A percentile compares a stretch with the other conserved stretches of the same genome.
Conservation (phyloP, 2,329 filamentous ascomycete species). For the Arthrobotrys pseudoclavata region DNA sequence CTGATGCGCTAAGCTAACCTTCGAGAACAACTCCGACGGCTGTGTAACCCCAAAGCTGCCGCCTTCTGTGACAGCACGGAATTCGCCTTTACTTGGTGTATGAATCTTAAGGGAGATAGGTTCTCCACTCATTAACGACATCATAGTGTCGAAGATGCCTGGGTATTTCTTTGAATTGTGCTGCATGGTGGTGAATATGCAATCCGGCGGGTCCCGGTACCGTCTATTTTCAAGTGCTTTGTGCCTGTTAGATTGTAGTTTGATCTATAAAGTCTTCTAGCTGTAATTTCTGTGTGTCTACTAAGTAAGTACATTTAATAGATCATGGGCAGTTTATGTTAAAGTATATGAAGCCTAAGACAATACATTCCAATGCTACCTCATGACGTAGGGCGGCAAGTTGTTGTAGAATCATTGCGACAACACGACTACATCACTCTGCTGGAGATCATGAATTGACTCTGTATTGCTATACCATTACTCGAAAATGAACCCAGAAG, state of each 20-base stretch:
- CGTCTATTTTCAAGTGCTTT: too few species aligned
- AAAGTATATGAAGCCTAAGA: too few species aligned
- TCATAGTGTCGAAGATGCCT: neutral
- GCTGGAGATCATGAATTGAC: neutral
- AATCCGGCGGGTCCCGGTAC: neutral
- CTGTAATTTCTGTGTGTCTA: too few species aligned
- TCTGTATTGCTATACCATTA: too few species aligned
- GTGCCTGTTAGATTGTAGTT: too few species aligned
- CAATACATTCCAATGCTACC: neutral
- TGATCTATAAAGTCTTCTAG: too few species aligned
- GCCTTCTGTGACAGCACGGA: neutral
- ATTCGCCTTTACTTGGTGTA: slow-evolving; percentile 1
- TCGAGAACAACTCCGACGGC: slow-evolving; percentile 34
- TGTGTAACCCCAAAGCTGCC: slow-evolving; percentile 7
- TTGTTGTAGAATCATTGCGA: neutral
- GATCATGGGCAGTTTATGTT: too few species aligned
- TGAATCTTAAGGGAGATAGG: neutral
- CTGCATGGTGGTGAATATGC: neutral
- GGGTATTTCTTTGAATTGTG: neutral
- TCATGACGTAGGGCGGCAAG: slow-evolving; percentile 1
- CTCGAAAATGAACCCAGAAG: neutral
- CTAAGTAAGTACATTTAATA: too few species aligned
- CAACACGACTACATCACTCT: neutral
- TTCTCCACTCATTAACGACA: neutral
- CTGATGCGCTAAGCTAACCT: slow-evolving; percentile 39